Evolutionary conservation across 2,329 filamentous ascomycete genomes (phyloP).

Genomic region (Ceratocystis papillata): DNA sequence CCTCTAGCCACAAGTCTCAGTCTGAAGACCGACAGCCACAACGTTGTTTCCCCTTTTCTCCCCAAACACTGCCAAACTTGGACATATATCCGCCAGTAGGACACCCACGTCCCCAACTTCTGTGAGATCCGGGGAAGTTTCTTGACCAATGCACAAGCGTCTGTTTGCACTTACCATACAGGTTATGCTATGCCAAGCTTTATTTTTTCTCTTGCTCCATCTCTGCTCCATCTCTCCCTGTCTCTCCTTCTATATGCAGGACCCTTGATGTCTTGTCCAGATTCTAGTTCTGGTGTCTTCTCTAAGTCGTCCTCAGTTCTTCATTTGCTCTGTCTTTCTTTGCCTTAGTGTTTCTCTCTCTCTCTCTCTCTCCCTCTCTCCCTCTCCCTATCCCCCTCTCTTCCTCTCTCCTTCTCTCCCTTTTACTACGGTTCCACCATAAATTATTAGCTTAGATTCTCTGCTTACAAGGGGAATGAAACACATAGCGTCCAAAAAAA

Average conservation of each 20-base stretch:
- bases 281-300: background rate
- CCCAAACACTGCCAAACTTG: background rate
- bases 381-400: background rate
- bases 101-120: background rate
- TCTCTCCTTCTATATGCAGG: background rate
- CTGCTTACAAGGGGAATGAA: slow-evolving; percentile 10
- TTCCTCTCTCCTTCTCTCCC: background rate
- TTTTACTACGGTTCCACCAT: background rate
- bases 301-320: background rate
- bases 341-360: background rate
- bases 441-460: background rate
- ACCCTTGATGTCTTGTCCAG: background rate
- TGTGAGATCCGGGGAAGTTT: slow-evolving; percentile 5
- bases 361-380: background rate
- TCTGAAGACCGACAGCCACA: background rate
- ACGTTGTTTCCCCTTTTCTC: background rate
- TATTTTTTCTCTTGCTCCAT: background rate
- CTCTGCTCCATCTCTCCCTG: background rate
- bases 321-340: background rate
- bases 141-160: background rate
- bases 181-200: background rate
- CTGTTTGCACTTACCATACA: background rate
- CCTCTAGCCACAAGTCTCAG: background rate
- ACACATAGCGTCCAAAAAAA: background rate
- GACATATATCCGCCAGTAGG: slow-evolving; percentile 8